These are phyloP conservation scores for Chloroidium sp. DNA, from an alignment of 163 green algal genomes.

Conservation along the genomic window DNA sequence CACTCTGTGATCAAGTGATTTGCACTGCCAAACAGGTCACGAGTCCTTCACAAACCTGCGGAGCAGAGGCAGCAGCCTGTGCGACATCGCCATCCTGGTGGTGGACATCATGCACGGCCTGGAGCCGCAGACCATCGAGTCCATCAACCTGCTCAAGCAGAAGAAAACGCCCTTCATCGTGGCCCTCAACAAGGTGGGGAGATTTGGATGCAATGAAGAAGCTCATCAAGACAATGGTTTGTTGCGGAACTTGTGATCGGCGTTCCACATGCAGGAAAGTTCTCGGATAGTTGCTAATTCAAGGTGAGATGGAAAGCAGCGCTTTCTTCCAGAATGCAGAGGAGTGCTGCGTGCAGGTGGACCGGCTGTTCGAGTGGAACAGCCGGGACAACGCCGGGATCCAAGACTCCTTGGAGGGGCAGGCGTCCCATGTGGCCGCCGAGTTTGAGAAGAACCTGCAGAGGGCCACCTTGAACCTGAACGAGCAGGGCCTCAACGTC, in stretches of 20 bases:
- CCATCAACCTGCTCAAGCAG: slow-evolving; percentile 92
- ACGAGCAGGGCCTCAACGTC: slow-evolving; percentile 95
- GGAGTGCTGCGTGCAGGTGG: slow-evolving; percentile 39
- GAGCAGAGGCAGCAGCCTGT: slow-evolving; percentile 82
- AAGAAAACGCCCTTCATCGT: slow-evolving; percentile 98
- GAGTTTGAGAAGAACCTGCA: slow-evolving; percentile 86
- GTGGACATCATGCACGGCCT: slow-evolving; percentile 91
- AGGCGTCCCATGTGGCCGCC: slow-evolving; percentile 58
- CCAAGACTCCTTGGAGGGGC: slow-evolving; percentile 64
- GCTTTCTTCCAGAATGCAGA: too few relatives aligned
- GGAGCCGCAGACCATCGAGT: slow-evolving; percentile 95
- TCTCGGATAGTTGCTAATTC: neutral
- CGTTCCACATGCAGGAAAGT: neutral
- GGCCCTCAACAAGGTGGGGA: slow-evolving; percentile 91
- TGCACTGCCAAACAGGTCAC: slow-evolving; percentile 45
- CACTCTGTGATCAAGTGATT: neutral
- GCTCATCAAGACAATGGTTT: too few relatives aligned
- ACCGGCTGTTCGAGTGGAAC: slow-evolving; percentile 94
- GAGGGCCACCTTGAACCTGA: slow-evolving; percentile 56
- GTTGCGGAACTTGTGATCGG: too few relatives aligned
- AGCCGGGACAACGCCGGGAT: slow-evolving; percentile 64
- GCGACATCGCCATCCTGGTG: slow-evolving; percentile 97
- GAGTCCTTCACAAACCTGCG: slow-evolving; percentile 98
- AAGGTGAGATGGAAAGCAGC: neutral
- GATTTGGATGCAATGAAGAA: neutral